Base-by-base conservation (phyloP, 108 stramenopile species). In the Skeletonema tropicum region DNA sequence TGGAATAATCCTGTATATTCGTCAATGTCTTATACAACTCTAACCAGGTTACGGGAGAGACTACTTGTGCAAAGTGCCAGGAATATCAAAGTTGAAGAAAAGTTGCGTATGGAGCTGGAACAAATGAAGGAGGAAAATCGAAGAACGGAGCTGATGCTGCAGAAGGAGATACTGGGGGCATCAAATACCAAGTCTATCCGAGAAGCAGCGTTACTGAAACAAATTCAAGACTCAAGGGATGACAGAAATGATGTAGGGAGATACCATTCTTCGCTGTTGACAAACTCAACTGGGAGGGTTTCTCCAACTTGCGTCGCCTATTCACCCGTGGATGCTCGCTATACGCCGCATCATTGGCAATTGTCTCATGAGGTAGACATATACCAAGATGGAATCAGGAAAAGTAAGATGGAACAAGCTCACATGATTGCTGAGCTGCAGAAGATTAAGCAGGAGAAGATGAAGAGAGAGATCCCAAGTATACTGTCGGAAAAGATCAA, bases 1-100 rank as follows among this genome's bases (percentile, higher is more conserved):
- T 80, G 68, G 71, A 73, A 80, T 38, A 73, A 80, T 45, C 79
- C 79, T 2, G 79, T 73, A 60, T 80, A 68, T 45, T 64, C 79
- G 7, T 33, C 61, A 60, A 80, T 80, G 79, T 80, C 79, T 15
- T 68, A 80, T 30, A 71, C 38, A 29, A 73, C 57, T 60, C 72
- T 80, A 8, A 66, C 72, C 17, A 68, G 67, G 32, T 17, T 80
- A 14, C 62, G 79, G 6, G 31, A 72, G 35, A 80, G 74, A 55
- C 67, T 73, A 19, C 38, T 66, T 9, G 73, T 57, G 39, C 71
- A 80, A 38, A 66, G 68, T 32, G 79, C 61, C 2, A 69, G 25
- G 26, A 80, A 80, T 70, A 32, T 60, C 2, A 58, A 61, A 23
- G 72, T 45, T 31, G 79, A 74, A 32, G 68, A 41, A 6, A 73